Conservation (phyloP, 2,329 filamentous ascomycete genomes). For the Clarireedia hainanense region DNA sequence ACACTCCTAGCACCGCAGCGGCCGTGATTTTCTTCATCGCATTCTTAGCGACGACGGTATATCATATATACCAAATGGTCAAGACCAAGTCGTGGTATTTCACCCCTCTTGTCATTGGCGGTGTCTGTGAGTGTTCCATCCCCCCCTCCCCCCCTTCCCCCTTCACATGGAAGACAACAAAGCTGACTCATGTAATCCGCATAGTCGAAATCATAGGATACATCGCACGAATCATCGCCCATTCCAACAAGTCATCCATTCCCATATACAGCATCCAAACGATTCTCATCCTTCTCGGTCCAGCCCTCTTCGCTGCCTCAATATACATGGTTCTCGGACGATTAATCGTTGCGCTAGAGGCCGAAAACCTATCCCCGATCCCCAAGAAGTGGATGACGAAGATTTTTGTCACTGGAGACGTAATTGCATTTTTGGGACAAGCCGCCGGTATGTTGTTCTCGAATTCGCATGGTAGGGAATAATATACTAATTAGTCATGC, state of each 20-base stretch:
- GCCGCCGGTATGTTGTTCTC: not conserved
- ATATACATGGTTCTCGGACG: constrained; percentile 4
- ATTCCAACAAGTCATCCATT: not conserved
- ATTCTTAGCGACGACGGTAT: constrained; percentile 6
- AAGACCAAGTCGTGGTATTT: constrained; percentile 19
- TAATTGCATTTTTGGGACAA: not conserved
- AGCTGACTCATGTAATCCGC: too few species aligned
- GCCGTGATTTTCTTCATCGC: constrained; percentile 9
- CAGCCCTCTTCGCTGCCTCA: not conserved
- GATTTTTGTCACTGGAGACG: not conserved
- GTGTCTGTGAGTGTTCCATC: not conserved
- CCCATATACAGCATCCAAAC: not conserved
- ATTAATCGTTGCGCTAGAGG: not conserved
- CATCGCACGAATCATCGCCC: not conserved
- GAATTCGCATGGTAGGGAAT: not conserved
- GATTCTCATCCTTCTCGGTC: not conserved
- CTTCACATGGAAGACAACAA: too few species aligned
- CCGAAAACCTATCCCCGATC: not conserved
- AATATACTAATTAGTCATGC: not conserved
- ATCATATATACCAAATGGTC: constrained; percentile 12
- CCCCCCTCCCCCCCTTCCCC: not conserved
- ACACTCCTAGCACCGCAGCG: constrained; percentile 7
- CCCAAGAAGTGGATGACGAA: not conserved
- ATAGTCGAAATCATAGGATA: not conserved
- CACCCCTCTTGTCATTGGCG: not conserved